These are phyloP conservation scores for Lepidium africanum DNA, from an alignment of 345 rosid species.

Conservation along the genomic window DNA sequence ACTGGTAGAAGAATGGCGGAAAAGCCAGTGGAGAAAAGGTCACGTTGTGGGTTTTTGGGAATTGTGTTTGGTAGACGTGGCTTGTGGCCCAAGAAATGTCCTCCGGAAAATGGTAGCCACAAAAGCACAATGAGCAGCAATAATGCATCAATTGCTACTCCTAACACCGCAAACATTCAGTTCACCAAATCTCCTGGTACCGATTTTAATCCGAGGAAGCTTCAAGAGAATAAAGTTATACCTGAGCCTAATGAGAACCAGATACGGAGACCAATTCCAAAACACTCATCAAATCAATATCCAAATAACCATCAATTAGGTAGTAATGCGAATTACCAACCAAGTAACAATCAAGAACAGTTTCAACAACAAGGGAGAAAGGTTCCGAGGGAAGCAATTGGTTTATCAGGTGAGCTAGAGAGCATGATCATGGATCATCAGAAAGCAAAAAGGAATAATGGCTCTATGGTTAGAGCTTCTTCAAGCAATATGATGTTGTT, in stretches of 20 bases:
- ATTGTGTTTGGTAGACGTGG: slow-evolving; percentile 52
- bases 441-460: slow-evolving; percentile 36
- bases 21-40: slow-evolving; percentile 34
- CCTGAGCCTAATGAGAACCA: slow-evolving; percentile 19
- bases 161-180: slow-evolving; percentile 31
- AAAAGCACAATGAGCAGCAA: slow-evolving; percentile 27
- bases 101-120: slow-evolving; percentile 13
- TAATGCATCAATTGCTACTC: slow-evolving; percentile 15
- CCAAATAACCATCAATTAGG: slow-evolving; percentile 20
- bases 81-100: slow-evolving; percentile 51
- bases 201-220: slow-evolving; percentile 19
- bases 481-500: slow-evolving; percentile 76
- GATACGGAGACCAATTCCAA: slow-evolving; percentile 18
- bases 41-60: slow-evolving; percentile 55
- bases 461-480: slow-evolving; percentile 61
- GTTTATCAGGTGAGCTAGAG: slow-evolving; percentile 88
- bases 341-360: slow-evolving; percentile 10
- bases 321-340: slow-evolving; percentile 5
- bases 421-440: slow-evolving; percentile 69
- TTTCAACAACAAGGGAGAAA: slow-evolving; percentile 33
- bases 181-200: slow-evolving; percentile 35
- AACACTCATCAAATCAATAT: slow-evolving; percentile 24
- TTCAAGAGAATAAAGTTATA: slow-evolving; percentile 36
- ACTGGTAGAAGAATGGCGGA: slow-evolving; percentile 16
- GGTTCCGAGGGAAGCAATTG: slow-evolving; percentile 43